Evolutionary conservation across 352 stramenopile species (phyloP), one percentile per base, ranked within the genome.

Genomic region (Phytophthora pistaciae): DNA sequence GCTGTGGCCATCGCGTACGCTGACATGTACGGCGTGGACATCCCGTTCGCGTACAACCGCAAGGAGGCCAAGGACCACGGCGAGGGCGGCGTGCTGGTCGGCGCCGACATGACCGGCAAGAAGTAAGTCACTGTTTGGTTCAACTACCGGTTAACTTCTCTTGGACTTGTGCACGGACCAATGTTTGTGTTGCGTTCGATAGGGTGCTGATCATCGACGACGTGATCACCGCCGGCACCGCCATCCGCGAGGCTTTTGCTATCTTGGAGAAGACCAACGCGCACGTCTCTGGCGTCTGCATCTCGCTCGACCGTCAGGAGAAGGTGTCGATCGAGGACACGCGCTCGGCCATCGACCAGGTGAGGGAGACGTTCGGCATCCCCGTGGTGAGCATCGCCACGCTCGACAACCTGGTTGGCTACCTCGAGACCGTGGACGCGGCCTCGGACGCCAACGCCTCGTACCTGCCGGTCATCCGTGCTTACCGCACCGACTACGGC

Each of bases 41-140:
- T 99, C 23, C 95, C 96, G 9, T 99, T 99, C 78, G 91, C 96
- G 1, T 99, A 99, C 86, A 99, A 99, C 83, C 96, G 98, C 60
- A 99, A 99, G 82, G 98, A 99, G 83, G 93, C 94, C 9, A 99
- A 99, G 84, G 97, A 99, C 78, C 98, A 99, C 81, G 98, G 98
- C 49, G 98, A 99, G 80, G 97, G 97, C 33, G 98, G 98, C 23
- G 89, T 93, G 38, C 88, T 99, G 23, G 98, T 99, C 1, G 98
- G 98, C 49, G 94, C 96, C 21, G 87, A 95, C 55, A 96, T 99
- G 84, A 90, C 92, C 18, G 91, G 89, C 56, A 99, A 99, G 83
- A 91, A 94, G 87, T 94, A 72, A 50, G 80, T 80, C 7, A 14
- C 9, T 14, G 2, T 60, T 13, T 29, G 23, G 44, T 8, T 31